Percentiles rank a stretch among this genome's conserved stretches.
Evolutionary conservation across 106 monocot species (phyloP).

Genomic region (Phalaenopsis aphrodite): DNA sequence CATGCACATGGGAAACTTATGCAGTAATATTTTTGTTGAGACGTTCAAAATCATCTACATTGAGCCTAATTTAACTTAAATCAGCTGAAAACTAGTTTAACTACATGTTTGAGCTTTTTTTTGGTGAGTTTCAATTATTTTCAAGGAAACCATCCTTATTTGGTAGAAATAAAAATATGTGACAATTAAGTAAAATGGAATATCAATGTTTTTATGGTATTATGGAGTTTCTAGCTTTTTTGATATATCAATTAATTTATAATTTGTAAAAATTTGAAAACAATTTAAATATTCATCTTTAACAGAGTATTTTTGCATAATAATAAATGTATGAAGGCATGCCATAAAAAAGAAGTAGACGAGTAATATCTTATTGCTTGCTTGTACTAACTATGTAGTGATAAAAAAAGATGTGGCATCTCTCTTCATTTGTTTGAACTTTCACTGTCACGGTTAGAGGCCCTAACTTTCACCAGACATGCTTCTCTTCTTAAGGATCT

Average conservation of each 20-base stretch:
- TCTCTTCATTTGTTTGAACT: neutral
- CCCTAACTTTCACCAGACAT: neutral
- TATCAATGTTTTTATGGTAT: neutral
- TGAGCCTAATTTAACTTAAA: neutral
- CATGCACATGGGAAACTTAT: neutral
- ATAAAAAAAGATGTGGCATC: neutral
- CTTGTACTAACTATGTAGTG: neutral
- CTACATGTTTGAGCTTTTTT: neutral
- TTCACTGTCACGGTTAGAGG: neutral
- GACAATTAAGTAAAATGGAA: neutral
- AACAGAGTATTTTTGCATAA: neutral
- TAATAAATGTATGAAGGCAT: neutral
- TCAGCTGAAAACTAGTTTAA: neutral
- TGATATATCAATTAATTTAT: neutral
- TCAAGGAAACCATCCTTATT: neutral
- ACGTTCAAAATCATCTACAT: neutral
- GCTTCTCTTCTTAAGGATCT: neutral
- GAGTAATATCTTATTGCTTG: neutral
- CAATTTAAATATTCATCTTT: neutral
- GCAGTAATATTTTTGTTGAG: neutral
- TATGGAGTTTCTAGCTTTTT: neutral
- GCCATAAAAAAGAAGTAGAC: neutral
- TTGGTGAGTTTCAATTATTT: neutral
- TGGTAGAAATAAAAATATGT: neutral
- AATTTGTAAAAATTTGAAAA: neutral